A percentile compares a stretch with the other conserved stretches of the same genome.
These are phyloP conservation scores for Pseudozyma pruni DNA, from an alignment of 1,284 basidiomycete genomes.

Conservation along the genomic window DNA sequence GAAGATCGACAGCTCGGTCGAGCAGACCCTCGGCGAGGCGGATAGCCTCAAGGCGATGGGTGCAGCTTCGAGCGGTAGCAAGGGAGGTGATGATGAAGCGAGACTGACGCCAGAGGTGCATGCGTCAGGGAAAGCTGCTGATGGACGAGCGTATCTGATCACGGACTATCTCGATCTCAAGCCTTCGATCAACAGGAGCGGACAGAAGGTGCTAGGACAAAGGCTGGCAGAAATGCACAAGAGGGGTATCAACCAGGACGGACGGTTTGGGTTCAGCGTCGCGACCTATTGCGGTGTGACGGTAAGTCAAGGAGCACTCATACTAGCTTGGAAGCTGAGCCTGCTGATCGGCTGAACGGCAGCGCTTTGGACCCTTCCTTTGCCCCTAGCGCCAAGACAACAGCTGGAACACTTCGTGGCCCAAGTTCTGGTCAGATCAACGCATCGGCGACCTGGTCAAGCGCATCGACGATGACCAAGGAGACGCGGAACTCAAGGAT, in stretches of 20 bases:
- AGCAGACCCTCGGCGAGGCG: conserved; percentile 37
- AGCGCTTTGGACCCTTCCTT: too few species aligned
- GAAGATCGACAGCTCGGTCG: conserved; percentile 26
- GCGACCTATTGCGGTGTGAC: conserved; percentile 41
- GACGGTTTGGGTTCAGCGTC: conserved; percentile 28
- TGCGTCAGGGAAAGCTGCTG: conserved; percentile 19
- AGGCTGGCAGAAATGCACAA: conserved; percentile 39
- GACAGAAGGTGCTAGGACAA: conserved; percentile 20
- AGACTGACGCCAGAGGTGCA: conserved; percentile 30
- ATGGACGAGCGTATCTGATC: conserved; percentile 30
- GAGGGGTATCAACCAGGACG: conserved; percentile 16
- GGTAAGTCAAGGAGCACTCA: too few species aligned
- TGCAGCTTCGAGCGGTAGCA: neutral
- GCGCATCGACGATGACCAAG: conserved; percentile 14
- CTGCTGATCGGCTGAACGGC: too few species aligned
- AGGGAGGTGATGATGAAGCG: neutral
- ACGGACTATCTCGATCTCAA: conserved; percentile 38
- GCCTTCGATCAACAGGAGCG: conserved; percentile 11
- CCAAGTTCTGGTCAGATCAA: conserved; percentile 36
- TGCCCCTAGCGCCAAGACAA: conserved; percentile 30
- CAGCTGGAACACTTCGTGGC: conserved; percentile 40
- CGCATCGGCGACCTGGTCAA: conserved; percentile 36
- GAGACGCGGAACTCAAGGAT: conserved; percentile 26
- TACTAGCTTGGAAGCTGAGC: too few species aligned
- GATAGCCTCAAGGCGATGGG: conserved; percentile 32